phyloP scores from a whole-genome alignment of 2,329 filamentous ascomycete species.

The Venturia nashicola region DNA sequence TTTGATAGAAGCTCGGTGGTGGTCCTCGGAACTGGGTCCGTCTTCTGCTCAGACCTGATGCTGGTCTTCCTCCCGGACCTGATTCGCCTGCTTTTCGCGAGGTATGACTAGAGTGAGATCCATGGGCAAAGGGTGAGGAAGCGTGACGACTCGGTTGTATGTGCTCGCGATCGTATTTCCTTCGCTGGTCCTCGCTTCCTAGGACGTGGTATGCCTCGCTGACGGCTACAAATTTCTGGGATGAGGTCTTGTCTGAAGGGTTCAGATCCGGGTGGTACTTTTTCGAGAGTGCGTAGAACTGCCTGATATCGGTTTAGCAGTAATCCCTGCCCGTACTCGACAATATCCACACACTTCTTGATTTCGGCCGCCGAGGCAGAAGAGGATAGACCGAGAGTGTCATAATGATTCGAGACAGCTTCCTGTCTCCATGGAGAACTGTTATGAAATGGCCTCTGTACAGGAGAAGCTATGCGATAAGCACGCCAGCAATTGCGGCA shows the following conservation, averaged over 20 bases:
- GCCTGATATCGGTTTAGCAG: conserved; percentile 19
- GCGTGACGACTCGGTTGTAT: conserved; percentile 18
- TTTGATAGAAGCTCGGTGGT: conserved; percentile 77
- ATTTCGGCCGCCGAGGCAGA: conserved; percentile 65
- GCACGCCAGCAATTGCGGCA: conserved; percentile 1
- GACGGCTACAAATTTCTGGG: conserved; percentile 58
- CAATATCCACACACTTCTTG: conserved; percentile 51
- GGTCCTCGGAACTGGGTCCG: conserved; percentile 70
- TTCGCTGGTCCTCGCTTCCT: conserved; percentile 59
- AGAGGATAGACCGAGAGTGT: conserved; percentile 59
- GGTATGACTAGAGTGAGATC: conserved; percentile 12
- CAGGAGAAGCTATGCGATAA: not conserved
- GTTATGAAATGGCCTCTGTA: conserved; percentile 9
- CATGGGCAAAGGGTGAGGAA: conserved; percentile 18
- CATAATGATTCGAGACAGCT: conserved; percentile 55
- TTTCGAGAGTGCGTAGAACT: conserved; percentile 88
- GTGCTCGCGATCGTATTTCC: conserved; percentile 55
- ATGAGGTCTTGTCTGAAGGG: conserved; percentile 52
- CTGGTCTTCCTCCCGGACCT: conserved; percentile 57
- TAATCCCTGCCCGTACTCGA: not conserved
- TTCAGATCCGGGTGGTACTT: conserved; percentile 87
- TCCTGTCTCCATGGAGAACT: conserved; percentile 19
- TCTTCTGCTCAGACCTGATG: conserved; percentile 68
- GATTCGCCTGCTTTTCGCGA: conserved; percentile 32
- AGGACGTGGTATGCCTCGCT: conserved; percentile 75